A percentile compares a stretch with the other conserved stretches of the same genome.
phyloP scores from a whole-genome alignment of 306 rosid genomes.

The Luffa aegyptiaca region DNA sequence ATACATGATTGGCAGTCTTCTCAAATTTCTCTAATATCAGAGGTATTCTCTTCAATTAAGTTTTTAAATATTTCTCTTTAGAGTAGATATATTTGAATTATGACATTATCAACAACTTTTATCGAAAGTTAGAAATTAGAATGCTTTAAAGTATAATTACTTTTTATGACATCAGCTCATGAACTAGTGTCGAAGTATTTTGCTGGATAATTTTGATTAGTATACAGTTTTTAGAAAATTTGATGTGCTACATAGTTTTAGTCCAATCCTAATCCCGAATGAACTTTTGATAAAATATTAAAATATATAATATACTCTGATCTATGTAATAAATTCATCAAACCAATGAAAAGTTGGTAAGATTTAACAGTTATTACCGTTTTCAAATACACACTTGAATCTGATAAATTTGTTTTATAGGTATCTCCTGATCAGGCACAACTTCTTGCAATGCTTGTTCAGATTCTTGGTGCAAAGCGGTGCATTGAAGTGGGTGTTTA shows the following conservation, averaged over 20 bases:
- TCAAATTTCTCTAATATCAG: background rate
- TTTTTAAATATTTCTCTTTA: background rate
- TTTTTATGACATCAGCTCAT: background rate
- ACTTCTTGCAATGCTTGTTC: constrained; percentile 86
- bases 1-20: background rate
- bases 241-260: background rate
- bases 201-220: background rate
- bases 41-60: background rate
- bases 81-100: background rate
- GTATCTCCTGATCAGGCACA: constrained; percentile 98
- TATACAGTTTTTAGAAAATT: background rate
- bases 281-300: background rate
- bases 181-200: background rate
- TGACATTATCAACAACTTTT: background rate
- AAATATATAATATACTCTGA: background rate
- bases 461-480: constrained; percentile 79
- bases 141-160: background rate
- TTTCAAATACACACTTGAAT: background rate
- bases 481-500: constrained; percentile 96
- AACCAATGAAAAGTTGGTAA: background rate
- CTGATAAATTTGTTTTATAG: constrained; percentile 28
- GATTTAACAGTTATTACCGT: background rate
- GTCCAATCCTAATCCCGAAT: background rate
- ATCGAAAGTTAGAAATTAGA: background rate
- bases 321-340: background rate